Evolutionary conservation across 306 rosid genomes (phyloP), one percentile per base, ranked within the genome.

Genomic region (Urtica urens): DNA sequence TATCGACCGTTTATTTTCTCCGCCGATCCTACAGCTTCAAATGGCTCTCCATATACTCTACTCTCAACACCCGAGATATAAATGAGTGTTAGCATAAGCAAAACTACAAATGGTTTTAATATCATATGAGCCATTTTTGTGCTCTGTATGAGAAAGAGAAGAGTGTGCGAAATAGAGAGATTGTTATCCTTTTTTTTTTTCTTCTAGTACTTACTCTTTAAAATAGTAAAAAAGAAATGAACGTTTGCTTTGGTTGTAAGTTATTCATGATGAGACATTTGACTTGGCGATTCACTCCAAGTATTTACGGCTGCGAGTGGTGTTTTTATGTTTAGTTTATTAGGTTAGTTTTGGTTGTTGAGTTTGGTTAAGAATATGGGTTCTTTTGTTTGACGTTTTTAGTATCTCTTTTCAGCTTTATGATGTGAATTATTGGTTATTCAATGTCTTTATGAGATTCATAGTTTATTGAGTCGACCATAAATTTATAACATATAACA

Each of bases 201-300:
- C 19, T 30, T 17, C 40, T 66, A 49, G 55, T 41, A 62, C 21
- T 66, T 19, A 39, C 38, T n/a, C 38, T 31, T 28, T 13, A 39
- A 10, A 23, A 26, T 35, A 17, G 23, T 48, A 48, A 26, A 48
- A 23, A 28, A 38, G n/a, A n/a, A 48, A 46, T n/a, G 17, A 2
- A 13, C 7, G 55, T 75, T 82, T 82, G 83, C 93, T 78, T 78
- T 72, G 71, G 28, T 59, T 23, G 51, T 67, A 82, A 78, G 93
- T 68, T 71, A 82, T 49, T 39, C 16, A 74, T 70, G 62, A 23
- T 65, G 37, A 27, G 28, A 46, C n/a, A n/a, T n/a, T n/a, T 46
- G 51, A 31, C 55, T 59, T 30, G 23, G 22, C 34, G 10, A 69
- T 63, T 75, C 38, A 48, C 53, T 48, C 53, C 53, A 48, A 27